phyloP scores from a whole-genome alignment of 176 grass and related monocot species.

The Alloteropsis semialata region DNA sequence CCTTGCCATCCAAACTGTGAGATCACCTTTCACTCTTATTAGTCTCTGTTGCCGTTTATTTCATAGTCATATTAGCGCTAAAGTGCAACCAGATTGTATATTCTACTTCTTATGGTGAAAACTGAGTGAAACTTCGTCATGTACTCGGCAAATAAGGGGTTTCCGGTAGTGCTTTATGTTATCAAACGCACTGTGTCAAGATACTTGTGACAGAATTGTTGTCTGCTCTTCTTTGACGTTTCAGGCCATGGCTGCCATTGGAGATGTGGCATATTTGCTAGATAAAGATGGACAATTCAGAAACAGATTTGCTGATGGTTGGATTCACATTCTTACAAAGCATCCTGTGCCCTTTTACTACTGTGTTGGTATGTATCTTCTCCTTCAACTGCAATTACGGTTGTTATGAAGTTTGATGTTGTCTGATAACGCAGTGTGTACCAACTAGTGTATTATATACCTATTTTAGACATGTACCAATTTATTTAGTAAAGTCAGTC shows the following conservation, averaged over 20 bases:
- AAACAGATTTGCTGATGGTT: constrained; percentile 66
- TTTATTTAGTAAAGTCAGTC: background rate
- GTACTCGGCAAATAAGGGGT: no score
- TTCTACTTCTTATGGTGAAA: background rate
- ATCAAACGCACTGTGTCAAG: background rate
- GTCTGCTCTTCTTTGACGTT: background rate
- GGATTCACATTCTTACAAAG: constrained; percentile 68
- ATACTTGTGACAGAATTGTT: background rate
- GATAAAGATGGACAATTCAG: constrained; percentile 68
- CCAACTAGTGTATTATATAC: background rate
- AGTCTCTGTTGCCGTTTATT: background rate
- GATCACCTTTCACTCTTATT: background rate
- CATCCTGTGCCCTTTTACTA: constrained; percentile 88
- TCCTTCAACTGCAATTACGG: background rate
- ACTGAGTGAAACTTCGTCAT: background rate
- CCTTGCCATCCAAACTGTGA: constrained; percentile 66
- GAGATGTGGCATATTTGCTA: constrained; percentile 56
- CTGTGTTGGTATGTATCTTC: constrained; percentile 52
- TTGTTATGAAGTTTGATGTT: background rate
- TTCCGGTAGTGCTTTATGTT: no score
- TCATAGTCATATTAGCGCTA: background rate
- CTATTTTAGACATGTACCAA: background rate
- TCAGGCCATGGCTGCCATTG: constrained; percentile 58
- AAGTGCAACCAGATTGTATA: background rate
- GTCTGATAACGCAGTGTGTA: background rate